phyloP scores from a whole-genome alignment of 2,329 filamentous ascomycete species.

The Hortaea werneckii region DNA sequence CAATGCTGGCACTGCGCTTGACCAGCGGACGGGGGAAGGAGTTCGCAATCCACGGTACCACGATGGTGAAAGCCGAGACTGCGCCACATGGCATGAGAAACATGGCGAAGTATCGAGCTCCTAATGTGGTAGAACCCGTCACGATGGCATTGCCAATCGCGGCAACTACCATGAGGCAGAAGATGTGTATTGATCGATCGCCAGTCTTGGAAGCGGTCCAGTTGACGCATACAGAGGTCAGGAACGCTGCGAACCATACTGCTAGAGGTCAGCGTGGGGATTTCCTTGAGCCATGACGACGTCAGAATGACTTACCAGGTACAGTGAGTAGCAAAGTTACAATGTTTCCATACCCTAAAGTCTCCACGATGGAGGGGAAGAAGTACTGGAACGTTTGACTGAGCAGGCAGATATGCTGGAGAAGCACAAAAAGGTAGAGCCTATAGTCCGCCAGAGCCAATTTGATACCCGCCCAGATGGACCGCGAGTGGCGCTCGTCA shows the following conservation, averaged over 20 bases:
- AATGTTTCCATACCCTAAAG: slow-evolving; percentile 28
- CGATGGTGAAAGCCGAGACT: slow-evolving; percentile 22
- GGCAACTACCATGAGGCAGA: slow-evolving; percentile 15
- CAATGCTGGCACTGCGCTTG: slow-evolving; percentile 21
- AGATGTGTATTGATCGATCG: slow-evolving; percentile 28
- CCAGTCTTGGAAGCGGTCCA: slow-evolving; percentile 27
- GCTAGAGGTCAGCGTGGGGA: too few relatives aligned
- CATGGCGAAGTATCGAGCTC: slow-evolving; percentile 10
- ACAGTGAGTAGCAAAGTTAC: slow-evolving; percentile 25
- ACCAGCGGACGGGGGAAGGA: slow-evolving; percentile 15
- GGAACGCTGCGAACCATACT: neutral
- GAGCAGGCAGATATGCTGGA: slow-evolving; percentile 5
- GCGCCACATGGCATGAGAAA: slow-evolving; percentile 8
- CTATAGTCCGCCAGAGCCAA: slow-evolving; percentile 9
- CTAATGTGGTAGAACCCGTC: slow-evolving; percentile 8
- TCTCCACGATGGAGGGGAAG: slow-evolving; percentile 27
- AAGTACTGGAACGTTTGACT: slow-evolving; percentile 17
- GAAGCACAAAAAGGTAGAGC: slow-evolving; percentile 9
- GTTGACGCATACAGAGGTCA: slow-evolving; percentile 2
- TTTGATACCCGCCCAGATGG: slow-evolving; percentile 7
- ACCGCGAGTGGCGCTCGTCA: slow-evolving; percentile 1
- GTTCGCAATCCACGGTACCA: slow-evolving; percentile 47
- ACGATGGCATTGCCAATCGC: slow-evolving; percentile 8
- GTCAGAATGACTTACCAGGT: slow-evolving; percentile 22
- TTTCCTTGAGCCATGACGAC: slow-evolving; percentile 8